phyloP scores from a whole-genome alignment of 371 early-diverging fungal species.

The Mortierella sp. region DNA sequence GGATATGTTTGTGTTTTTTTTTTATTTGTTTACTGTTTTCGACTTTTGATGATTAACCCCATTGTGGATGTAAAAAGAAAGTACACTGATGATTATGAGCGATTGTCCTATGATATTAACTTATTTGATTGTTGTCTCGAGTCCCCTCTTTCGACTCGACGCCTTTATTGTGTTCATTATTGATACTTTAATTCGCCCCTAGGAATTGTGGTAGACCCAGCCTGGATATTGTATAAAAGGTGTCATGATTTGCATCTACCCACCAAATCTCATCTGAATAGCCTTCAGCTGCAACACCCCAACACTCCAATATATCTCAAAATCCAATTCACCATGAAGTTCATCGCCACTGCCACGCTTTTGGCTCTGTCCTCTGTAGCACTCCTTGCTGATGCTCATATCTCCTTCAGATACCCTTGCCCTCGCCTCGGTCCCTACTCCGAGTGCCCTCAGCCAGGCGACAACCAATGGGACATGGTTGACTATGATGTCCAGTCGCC shows the following conservation, averaged over 20 bases:
- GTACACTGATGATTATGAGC: constrained; percentile 9
- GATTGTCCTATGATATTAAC: constrained; percentile 8
- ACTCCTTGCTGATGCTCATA: constrained; percentile 44
- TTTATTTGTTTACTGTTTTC: not conserved
- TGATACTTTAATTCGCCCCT: no score
- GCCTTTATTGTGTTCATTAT: not conserved
- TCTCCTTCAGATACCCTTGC: constrained; percentile 56
- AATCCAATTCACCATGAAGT: constrained; percentile 30
- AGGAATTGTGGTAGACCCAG: no score
- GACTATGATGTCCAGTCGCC: constrained; percentile 54
- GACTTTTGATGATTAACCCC: not conserved
- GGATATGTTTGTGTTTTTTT: not conserved
- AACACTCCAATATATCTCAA: not conserved
- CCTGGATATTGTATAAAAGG: not conserved
- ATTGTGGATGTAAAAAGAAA: not conserved
- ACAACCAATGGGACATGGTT: constrained; percentile 35
- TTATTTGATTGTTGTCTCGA: no score
- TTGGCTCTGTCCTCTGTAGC: constrained; percentile 41
- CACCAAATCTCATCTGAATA: not conserved
- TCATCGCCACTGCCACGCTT: constrained; percentile 15
- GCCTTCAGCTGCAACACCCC: not conserved
- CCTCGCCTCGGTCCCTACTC: constrained; percentile 49
- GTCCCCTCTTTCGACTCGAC: no score
- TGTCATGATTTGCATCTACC: not conserved
- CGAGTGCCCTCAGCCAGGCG: constrained; percentile 43